Evolutionary conservation across 768 basidiomycete species (phyloP), one percentile per base, ranked within the genome.

Genomic region (Steccherinum ochraceum): DNA sequence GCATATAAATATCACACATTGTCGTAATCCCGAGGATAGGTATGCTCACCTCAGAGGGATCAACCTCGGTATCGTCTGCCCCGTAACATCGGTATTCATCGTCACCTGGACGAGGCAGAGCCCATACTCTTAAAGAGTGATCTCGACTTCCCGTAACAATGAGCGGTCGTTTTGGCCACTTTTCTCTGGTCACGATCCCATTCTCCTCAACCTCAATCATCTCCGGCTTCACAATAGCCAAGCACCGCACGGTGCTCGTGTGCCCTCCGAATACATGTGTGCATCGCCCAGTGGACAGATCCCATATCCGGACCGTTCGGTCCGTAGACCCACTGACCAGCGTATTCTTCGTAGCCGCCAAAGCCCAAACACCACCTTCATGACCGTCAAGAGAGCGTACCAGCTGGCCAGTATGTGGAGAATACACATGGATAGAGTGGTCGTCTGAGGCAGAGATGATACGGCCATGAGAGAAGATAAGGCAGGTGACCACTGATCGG

Each of bases 401-500:
- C 19, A 89, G 77, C 30, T 80, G 75, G 12, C 95, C 95, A 0
- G 86, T 89, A 23, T 77, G 65, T n/a, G 91, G 93, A 20, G 86
- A 87, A 65, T 95, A 97, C 43, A 99, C 83, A 62, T 94, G 90
- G 61, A 98, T 96, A 3, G 92, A 89, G 60, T 97, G 92, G 67
- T 97, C 94, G 67, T 99, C 95, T 0, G 93, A 95, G 11, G 95
- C 94, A 11, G 91, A 93, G 61, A 99, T 92, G 69, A 99, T 92
- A 54, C 94, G 91, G 24, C 89, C 89, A 53, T 84, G 83, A 46
- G 95, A 96, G 72, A 99, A 91, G 59, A 97, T 80, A 43, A 97
- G 81, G 66, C 93, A 96, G 40, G 95, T 99, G 64, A 99, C 93
- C 54, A 97, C 95, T 20, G 86, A 84, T 42, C 80, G 80, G 0